Percentiles rank a stretch among this genome's conserved stretches.
Evolutionary conservation across 2,329 filamentous ascomycete species (phyloP).

Genomic region (Blumeria graminis): DNA sequence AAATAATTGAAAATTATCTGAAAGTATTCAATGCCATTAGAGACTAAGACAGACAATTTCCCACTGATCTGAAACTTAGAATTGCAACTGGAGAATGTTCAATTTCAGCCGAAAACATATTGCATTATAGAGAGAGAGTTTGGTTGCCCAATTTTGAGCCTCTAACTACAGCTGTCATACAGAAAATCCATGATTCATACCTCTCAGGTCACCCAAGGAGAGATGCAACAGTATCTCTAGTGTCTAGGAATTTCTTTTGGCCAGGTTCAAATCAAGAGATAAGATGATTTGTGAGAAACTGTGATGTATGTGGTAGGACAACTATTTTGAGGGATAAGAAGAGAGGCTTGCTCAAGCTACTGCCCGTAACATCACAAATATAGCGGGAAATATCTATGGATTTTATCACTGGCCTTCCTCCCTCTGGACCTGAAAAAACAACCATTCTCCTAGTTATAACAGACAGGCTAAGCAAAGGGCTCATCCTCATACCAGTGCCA

Average conservation of each 20-base stretch:
- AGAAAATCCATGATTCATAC: not conserved
- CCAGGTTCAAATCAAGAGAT: not conserved
- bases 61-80: not conserved
- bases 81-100: not conserved
- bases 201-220: not conserved
- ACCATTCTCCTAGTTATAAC: not conserved
- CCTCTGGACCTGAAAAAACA: not conserved
- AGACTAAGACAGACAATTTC: not conserved
- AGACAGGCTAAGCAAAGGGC: not conserved
- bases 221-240: not conserved
- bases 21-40: not conserved
- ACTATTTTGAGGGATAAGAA: slow-evolving; percentile 1
- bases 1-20: not conserved
- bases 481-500: not conserved
- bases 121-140: not conserved
- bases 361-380: not conserved
- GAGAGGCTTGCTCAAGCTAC: slow-evolving; percentile 1
- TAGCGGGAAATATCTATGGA: slow-evolving; percentile 3
- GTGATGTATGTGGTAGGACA: not conserved
- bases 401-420: not conserved
- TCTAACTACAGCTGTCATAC: not conserved
- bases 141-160: not conserved
- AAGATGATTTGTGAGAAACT: not conserved
- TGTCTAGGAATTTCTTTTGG: not conserved
- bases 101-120: not conserved